Percentiles rank a stretch among this genome's conserved stretches.
Evolutionary conservation across 495 filamentous ascomycete species (phyloP).

Genomic region (Neurospora sublineolata): DNA sequence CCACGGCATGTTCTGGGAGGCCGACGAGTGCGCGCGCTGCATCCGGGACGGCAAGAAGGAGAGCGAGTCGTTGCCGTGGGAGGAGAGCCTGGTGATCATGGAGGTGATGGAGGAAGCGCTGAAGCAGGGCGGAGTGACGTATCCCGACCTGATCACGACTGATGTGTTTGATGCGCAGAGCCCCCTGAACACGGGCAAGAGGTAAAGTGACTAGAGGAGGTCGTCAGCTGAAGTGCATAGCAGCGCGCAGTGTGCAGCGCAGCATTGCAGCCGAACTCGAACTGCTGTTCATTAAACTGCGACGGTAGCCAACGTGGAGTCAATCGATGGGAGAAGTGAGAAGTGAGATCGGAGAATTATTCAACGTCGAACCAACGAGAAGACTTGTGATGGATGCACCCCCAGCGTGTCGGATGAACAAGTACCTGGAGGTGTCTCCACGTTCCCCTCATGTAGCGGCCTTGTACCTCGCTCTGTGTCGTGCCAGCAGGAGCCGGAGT

Average conservation of each 20-base stretch:
- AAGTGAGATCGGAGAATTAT: not conserved
- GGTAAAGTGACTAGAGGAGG: slow-evolving; percentile 6
- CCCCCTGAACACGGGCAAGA: slow-evolving; percentile 37
- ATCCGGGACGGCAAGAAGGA: slow-evolving; percentile 72
- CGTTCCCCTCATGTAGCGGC: not conserved
- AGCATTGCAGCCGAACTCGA: not conserved
- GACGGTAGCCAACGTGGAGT: not conserved
- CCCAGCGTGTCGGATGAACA: not conserved
- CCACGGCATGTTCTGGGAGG: slow-evolving; percentile 91
- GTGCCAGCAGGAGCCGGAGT: not conserved
- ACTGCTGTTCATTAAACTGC: not conserved
- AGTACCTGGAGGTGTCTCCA: not conserved
- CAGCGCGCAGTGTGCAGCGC: not conserved
- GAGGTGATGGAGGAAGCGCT: slow-evolving; percentile 86
- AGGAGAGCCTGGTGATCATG: slow-evolving; percentile 88
- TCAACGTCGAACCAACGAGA: not conserved
- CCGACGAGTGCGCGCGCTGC: slow-evolving; percentile 78
- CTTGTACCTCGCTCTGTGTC: not conserved
- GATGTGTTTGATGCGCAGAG: slow-evolving; percentile 52
- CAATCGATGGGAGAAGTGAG: not conserved
- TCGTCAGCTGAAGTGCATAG: not conserved
- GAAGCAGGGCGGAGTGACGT: slow-evolving; percentile 61
- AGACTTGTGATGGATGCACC: not conserved
- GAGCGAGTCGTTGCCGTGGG: slow-evolving; percentile 59
- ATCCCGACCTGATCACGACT: slow-evolving; percentile 74